Percentiles rank a stretch among this genome's conserved stretches.
Evolutionary conservation across 1,284 basidiomycete species (phyloP).

Genomic region (Ganoderma multipileum): DNA sequence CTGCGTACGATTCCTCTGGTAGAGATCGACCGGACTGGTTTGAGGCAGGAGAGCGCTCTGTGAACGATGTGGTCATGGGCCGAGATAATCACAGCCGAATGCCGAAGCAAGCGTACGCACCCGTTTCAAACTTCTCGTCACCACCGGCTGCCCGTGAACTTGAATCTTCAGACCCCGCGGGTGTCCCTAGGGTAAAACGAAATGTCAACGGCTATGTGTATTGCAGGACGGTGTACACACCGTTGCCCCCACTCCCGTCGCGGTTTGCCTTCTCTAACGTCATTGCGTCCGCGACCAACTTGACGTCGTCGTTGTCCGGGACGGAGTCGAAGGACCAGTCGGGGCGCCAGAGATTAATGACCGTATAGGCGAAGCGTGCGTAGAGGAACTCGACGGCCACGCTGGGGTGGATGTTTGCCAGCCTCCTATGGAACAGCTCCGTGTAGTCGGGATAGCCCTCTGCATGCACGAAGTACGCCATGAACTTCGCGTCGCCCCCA

Average conservation of each 20-base stretch:
- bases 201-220: neutral
- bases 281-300: neutral
- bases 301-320: neutral
- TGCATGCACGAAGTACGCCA: neutral
- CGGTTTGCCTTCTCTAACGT: neutral
- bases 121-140: neutral
- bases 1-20: neutral
- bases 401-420: neutral
- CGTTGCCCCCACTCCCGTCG: neutral
- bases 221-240: neutral
- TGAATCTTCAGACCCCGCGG: neutral
- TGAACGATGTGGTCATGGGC: neutral
- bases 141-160: neutral
- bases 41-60: neutral
- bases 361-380: neutral
- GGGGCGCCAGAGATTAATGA: neutral
- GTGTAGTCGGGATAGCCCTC: neutral
- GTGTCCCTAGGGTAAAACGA: neutral
- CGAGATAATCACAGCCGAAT: neutral
- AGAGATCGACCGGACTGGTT: neutral
- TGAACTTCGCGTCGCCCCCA: neutral
- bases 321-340: neutral
- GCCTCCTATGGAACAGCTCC: neutral
- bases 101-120: neutral
- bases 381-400: slow-evolving; percentile 1